Base-by-base conservation (phyloP, 768 basidiomycete species). In the Termitomyces titanicus region DNA sequence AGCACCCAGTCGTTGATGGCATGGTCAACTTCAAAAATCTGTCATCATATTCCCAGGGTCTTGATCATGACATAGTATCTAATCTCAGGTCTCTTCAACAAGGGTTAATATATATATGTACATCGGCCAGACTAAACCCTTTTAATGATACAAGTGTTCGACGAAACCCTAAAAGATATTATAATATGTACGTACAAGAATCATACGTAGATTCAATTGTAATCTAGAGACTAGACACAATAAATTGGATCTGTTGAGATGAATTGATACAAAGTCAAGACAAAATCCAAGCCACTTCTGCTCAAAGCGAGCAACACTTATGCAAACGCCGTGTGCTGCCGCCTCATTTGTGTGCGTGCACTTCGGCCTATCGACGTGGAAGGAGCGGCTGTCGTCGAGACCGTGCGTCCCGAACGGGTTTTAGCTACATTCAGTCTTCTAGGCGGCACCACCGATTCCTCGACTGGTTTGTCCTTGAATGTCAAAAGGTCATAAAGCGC, bases 401-500 rank as follows among this genome's bases (percentile, higher is more conserved):
- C 29, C 2, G 51, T 48, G 17, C 61, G 61, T 31, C 12, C 45
- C 22, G 49, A 12, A 25, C 24, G 40, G 4, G 10, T n/a, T 45
- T 51, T 51, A 22, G 29, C 31, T 33, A 27, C 34, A 22, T 24
- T 37, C 31, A 39, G 22, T 22, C 47, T 61, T 39, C 39, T 55
- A 3, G 65, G 64, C 2, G 66, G 66, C 4, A 65, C 51, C 40
- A 60, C 57, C 20, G 68, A 68, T 46, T 71, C 68, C 1, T 63
- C 57, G 2, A 66, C 42, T 10, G 82, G 79, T 59, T 83, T 88
- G 63, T 92, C 88, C 63, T 83, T 81, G 74, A 90, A 94, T 37
- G 75, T 78, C 59, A 97, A 74, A 31, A 94, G 75, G 62, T 92
- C 91, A 70, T 95, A 95, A 24, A 97, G 70, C 0, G 89, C 83